Evolutionary conservation across 257 asterid species (phyloP).

Genomic region (Gentiana dahurica): DNA sequence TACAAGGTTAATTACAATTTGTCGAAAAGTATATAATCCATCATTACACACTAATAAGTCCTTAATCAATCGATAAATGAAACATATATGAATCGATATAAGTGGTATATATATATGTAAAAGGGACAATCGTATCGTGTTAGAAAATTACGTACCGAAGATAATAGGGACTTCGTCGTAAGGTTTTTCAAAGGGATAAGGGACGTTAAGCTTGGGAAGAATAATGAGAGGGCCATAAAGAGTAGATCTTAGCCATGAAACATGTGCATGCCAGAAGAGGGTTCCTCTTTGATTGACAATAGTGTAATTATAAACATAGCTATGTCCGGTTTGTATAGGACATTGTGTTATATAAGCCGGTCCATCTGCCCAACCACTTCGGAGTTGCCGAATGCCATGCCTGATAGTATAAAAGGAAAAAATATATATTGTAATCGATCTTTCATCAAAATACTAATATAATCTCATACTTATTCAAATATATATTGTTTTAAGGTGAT

Average conservation of each 20-base stretch:
- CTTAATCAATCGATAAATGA: too few relatives aligned
- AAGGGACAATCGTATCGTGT: background rate
- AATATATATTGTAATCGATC: background rate
- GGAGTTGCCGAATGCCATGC: constrained; percentile 57
- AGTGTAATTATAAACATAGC: constrained; percentile 56
- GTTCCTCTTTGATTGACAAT: constrained; percentile 65
- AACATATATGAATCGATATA: too few relatives aligned
- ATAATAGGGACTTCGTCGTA: constrained; percentile 52
- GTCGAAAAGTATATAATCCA: too few relatives aligned
- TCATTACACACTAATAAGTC: too few relatives aligned
- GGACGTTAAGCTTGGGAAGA: constrained; percentile 39
- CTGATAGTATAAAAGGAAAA: constrained; percentile 10
- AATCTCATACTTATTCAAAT: too few relatives aligned
- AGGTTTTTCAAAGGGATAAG: constrained; percentile 58
- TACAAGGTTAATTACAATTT: background rate
- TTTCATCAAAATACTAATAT: background rate
- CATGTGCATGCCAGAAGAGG: constrained; percentile 64
- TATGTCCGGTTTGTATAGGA: constrained; percentile 49
- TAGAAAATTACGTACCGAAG: constrained; percentile 23
- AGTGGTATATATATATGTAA: too few relatives aligned
- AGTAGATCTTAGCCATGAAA: constrained; percentile 58
- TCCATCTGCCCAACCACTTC: constrained; percentile 68
- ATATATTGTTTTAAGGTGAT: background rate
- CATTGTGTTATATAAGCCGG: constrained; percentile 63
- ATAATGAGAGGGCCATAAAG: constrained; percentile 49